Conservation (phyloP, 2,329 filamentous ascomycete genomes). For the Emmonsia crescens region DNA sequence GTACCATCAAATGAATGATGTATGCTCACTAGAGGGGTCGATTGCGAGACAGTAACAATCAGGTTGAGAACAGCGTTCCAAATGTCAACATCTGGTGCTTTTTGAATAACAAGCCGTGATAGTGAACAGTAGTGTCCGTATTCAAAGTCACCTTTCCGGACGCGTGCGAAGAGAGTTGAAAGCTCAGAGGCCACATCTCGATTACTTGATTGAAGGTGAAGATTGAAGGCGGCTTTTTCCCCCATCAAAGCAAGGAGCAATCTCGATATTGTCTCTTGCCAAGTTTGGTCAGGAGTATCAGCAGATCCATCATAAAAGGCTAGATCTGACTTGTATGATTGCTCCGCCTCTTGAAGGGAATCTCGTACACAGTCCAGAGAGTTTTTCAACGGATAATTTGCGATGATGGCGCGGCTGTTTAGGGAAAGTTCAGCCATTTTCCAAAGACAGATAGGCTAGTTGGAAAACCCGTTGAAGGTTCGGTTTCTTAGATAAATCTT, state of each 20-base stretch:
- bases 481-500: no score
- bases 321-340: no score
- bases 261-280: slow-evolving; percentile 1
- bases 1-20: slow-evolving; percentile 6
- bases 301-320: not conserved
- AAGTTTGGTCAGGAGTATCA: not conserved
- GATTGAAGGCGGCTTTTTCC: slow-evolving; percentile 8
- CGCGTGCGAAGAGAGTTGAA: slow-evolving; percentile 1
- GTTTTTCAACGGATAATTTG: not conserved
- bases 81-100: slow-evolving; percentile 11
- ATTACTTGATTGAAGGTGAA: slow-evolving; percentile 5
- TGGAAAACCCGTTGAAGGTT: no score
- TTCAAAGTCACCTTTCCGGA: slow-evolving; percentile 4
- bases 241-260: slow-evolving; percentile 5
- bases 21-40: slow-evolving; percentile 6
- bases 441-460: no score
- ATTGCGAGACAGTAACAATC: slow-evolving; percentile 7
- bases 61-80: slow-evolving; percentile 10
- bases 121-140: slow-evolving; percentile 9
- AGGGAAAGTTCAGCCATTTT: no score
- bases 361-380: not conserved
- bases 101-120: slow-evolving; percentile 10
- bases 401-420: not conserved
- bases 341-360: not conserved
- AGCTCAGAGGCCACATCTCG: slow-evolving; percentile 6